Evolutionary conservation across 768 basidiomycete species (phyloP).

Genomic region (Naematelia aurantialba): DNA sequence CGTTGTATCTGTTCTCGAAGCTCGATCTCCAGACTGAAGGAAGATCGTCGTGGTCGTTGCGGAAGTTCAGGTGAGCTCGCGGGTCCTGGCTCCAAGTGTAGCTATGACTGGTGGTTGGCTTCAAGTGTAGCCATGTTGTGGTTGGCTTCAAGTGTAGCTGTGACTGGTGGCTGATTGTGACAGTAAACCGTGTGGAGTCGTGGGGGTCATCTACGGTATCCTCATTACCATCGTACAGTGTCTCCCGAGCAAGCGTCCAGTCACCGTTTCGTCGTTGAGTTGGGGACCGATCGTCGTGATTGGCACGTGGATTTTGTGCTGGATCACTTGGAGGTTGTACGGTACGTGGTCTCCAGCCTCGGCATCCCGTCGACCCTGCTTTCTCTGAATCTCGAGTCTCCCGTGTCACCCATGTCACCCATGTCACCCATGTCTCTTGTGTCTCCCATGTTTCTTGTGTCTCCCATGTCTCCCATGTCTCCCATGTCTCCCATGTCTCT

Average conservation of each 20-base stretch:
- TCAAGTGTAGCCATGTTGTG: too few species aligned
- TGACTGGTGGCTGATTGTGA: too few species aligned
- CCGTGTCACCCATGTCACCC: too few species aligned
- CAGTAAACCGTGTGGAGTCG: slow-evolving; percentile 38
- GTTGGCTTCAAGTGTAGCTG: too few species aligned
- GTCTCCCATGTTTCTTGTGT: neutral
- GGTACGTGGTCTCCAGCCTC: slow-evolving; percentile 36
- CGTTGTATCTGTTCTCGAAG: slow-evolving; percentile 40
- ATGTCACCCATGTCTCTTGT: too few species aligned
- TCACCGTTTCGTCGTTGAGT: slow-evolving; percentile 43
- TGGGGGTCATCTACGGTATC: slow-evolving; percentile 29
- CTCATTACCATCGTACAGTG: slow-evolving; percentile 44
- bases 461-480: neutral
- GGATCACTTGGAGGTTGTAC: slow-evolving; percentile 50
- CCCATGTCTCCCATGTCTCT: neutral
- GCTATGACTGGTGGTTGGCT: too few species aligned
- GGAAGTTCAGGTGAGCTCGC: slow-evolving; percentile 36
- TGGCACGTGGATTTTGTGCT: slow-evolving; percentile 41
- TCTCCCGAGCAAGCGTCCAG: slow-evolving; percentile 44
- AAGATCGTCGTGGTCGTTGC: slow-evolving; percentile 50
- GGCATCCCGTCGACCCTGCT: neutral
- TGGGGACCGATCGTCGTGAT: slow-evolving; percentile 49
- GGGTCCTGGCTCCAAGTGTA: neutral
- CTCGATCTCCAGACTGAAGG: slow-evolving; percentile 48
- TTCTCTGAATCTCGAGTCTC: too few species aligned